Evolutionary conservation across 495 filamentous ascomycete genomes (phyloP), one percentile per base, ranked within the genome.

Genomic region (Pyronema omphalodes): DNA sequence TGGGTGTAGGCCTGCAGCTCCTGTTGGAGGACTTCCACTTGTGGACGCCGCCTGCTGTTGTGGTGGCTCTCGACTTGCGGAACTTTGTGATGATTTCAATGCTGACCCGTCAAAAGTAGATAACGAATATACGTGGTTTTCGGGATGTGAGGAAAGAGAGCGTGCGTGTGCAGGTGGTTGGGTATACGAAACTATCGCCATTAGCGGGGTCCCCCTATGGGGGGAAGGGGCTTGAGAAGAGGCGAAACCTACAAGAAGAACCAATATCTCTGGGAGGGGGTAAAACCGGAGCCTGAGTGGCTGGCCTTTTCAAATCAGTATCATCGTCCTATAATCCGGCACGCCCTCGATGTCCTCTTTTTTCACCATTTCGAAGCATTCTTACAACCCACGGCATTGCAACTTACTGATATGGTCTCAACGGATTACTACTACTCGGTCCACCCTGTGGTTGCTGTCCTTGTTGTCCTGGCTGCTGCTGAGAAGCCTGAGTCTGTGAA

Each of bases 191-290:
- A 44, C 37, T 52, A 41, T 47, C 12, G 7, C 19, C 44, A 47
- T 40, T 40, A 56, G 44, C 23, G 23, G 23, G 23, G 23, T 29
- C 23, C 23, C 23, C 23, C 23, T 29, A 29, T 29, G 23, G 23
- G 23, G 23, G 5, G 23, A 5, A 29, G 23, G 23, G 23, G 23
- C 23, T 29, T 29, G 23, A 43, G 51, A 44, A 7, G 34, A 29
- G 48, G 49, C 52, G 39, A 14, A 9, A 63, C 61, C 54, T 57
- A 63, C 61, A 52, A 43, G 56, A 48, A 37, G 56, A 48, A 37
- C 53, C 35, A 50, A 62, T 57, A 15, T 60, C 51, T 44, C 56
- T 56, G 6, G 61, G 61, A 14, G 61, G 55, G 33, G 55, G 61
- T 43, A 63, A 54, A 43, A 63, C 61, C 40, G 61, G 61, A 39